phyloP scores from a whole-genome alignment of 352 stramenopile genomes.

The Phytophthora crassamura region DNA sequence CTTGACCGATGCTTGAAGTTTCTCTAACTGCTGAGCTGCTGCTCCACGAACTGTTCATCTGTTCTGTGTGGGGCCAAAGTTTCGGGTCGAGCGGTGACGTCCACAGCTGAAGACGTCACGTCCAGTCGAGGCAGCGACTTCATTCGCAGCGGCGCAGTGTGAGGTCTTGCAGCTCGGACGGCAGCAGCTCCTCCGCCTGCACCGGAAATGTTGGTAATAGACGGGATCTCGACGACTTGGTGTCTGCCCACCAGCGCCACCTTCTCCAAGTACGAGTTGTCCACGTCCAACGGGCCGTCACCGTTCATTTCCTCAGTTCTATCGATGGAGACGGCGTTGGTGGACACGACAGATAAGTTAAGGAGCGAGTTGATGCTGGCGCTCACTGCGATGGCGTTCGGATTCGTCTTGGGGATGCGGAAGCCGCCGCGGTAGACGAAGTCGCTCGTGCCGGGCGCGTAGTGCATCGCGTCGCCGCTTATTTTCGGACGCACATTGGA shows the following conservation, averaged over 20 bases:
- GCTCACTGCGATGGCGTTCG: constrained; percentile 8
- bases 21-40: constrained; percentile 12
- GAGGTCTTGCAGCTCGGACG: constrained; percentile 37
- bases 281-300: constrained; percentile 24
- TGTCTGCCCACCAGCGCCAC: constrained; percentile 49
- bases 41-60: not conserved
- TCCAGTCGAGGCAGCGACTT: constrained; percentile 61
- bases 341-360: constrained; percentile 12
- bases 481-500: constrained; percentile 41
- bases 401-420: constrained; percentile 47
- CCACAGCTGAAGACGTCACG: not conserved
- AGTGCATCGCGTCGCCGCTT: constrained; percentile 40
- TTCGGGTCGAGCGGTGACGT: not conserved
- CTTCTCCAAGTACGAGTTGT: constrained; percentile 50
- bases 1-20: not conserved
- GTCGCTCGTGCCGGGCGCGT: constrained; percentile 49
- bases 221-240: constrained; percentile 37
- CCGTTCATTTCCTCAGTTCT: not conserved
- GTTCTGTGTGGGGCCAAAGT: no score
- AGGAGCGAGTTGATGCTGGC: constrained; percentile 27
- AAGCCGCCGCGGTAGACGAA: constrained; percentile 72
- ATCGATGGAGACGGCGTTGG: not conserved
- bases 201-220: not conserved
- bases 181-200: constrained; percentile 7
- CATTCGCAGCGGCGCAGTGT: constrained; percentile 56